Evolutionary conservation across 1,284 basidiomycete genomes (phyloP), one percentile per base, ranked within the genome.

Genomic region (Tetrapyrgos nigripes): DNA sequence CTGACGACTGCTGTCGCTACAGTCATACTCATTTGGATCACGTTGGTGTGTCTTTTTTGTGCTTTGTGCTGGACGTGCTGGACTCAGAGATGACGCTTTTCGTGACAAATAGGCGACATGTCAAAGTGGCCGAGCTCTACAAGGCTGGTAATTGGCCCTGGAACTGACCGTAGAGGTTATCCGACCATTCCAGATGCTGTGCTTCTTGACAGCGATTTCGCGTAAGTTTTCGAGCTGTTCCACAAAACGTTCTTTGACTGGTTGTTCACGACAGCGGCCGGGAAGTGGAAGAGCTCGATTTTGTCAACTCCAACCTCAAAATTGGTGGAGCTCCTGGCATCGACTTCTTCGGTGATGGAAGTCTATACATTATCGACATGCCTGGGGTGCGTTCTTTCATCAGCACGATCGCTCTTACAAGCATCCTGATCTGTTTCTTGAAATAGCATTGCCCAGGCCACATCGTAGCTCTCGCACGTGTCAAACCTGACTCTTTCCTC

Each of bases 61-160:
- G n/a, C n/a, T n/a, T n/a, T n/a, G n/a, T n/a, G n/a, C n/a, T n/a
- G n/a, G n/a, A n/a, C n/a, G n/a, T n/a, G n/a, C n/a, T n/a, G n/a
- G n/a, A n/a, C n/a, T n/a, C n/a, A n/a, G n/a, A n/a, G n/a, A n/a
- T n/a, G n/a, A n/a, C n/a, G n/a, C n/a, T n/a, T n/a, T n/a, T n/a
- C n/a, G n/a, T n/a, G n/a, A n/a, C n/a, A n/a, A 21, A 55, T 53
- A 55, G 62, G 67, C 47, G 68, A 69, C 44, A 64, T 67, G 64
- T 60, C 64, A 3, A 63, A 62, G 33, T 69, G 64, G 31, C 68
- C 68, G 6, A 40, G 57, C 11, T 57, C 64, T 0, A 64, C 64
- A 2, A 55, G 62, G 17, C 60, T 69, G 9, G 47, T 68, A n/a
- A 51, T 67, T 19, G 62, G 66, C 17, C 50, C 50, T 14, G 65